Evolutionary conservation across 108 stramenopile species (phyloP), one percentile per base, ranked within the genome.

Genomic region (Discostella stelligeroides): DNA sequence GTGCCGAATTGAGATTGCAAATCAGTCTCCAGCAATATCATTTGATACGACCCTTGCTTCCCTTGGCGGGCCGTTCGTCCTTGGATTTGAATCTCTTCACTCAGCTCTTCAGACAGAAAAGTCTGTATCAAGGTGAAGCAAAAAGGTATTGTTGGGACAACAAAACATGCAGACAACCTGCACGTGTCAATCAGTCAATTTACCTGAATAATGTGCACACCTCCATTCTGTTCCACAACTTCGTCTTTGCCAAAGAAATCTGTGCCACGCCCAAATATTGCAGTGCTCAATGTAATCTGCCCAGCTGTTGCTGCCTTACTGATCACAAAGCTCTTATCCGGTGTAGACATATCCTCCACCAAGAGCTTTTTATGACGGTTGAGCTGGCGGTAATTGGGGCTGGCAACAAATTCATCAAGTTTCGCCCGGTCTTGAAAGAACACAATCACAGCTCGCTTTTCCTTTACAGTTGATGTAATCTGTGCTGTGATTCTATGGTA

Each of bases 211-310:
- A 84, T 70, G 24, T 81, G 82, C 13, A 83, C 80, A 15, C 84
- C 84, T 45, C 82, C 84, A 72, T 71, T 75, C 2, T 81, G 55
- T 62, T 85, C 68, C 8, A 83, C 82, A 15, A 48, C 69, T 5
- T 78, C 78, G 40, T 86, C 86, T 72, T 84, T 86, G 56, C 81
- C 84, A 43, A 86, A 86, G 64, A 86, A 86, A 50, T 86, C 86
- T 0, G 86, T 86, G 29, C 86, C 86, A 39, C 86, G 81, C n/a
- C n/a, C n/a, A n/a, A n/a, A n/a, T n/a, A n/a, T n/a, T n/a, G n/a
- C n/a, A n/a, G n/a, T n/a, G n/a, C n/a, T n/a, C n/a, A n/a, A n/a
- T 1, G 86, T 86, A 15, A 86, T 63, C 38, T 86, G 86, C 2
- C 83, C 81, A 15, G 83, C 63, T 11, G 81, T 86, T 43, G 86